phyloP scores from a whole-genome alignment of 306 rosid species.

The Prunus kanzakura region DNA sequence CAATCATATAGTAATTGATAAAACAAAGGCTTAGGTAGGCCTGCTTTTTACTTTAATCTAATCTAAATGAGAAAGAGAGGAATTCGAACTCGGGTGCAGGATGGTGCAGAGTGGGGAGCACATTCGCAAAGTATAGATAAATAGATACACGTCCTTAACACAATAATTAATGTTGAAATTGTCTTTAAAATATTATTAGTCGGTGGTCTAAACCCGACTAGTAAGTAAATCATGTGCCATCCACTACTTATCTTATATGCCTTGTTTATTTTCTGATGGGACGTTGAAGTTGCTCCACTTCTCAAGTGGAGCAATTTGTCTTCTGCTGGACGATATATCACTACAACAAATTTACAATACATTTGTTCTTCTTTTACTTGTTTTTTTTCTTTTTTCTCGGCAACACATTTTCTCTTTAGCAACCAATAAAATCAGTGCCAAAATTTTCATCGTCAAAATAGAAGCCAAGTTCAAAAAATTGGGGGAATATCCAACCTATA shows the following conservation, averaged over 20 bases:
- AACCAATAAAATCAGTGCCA: too few species aligned
- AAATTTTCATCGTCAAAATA: too few species aligned
- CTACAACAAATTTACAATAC: too few species aligned
- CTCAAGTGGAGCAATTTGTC: slow-evolving; percentile 8
- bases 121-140: too few species aligned
- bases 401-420: neutral
- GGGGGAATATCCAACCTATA: too few species aligned
- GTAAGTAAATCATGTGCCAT: neutral
- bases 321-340: too few species aligned
- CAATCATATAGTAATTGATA: neutral
- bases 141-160: neutral
- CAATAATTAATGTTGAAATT: neutral
- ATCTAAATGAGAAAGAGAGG: too few species aligned
- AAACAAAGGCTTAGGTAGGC: neutral
- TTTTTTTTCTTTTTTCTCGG: neutral
- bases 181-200: neutral
- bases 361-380: neutral
- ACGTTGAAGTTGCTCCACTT: slow-evolving; percentile 23
- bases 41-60: too few species aligned
- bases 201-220: neutral
- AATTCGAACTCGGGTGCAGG: rapidly evolving
- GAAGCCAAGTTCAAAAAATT: too few species aligned
- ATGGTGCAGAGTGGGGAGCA: too few species aligned
- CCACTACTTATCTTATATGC: neutral
- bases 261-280: neutral